phyloP scores from a whole-genome alignment of 768 basidiomycete species.

The Coprinopsis marcescibilis region DNA sequence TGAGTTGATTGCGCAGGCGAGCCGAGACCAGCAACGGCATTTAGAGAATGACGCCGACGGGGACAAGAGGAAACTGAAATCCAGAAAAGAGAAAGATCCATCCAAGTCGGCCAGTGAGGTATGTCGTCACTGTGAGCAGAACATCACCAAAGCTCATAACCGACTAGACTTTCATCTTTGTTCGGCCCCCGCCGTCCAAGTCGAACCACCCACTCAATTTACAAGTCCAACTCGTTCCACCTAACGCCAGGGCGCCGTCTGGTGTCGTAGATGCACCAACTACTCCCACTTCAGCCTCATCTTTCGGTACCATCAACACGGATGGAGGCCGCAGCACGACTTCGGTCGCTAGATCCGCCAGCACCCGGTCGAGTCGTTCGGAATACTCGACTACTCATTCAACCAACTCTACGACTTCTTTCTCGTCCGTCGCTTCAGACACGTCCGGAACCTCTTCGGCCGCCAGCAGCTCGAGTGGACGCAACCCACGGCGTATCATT shows the following conservation, averaged over 20 bases:
- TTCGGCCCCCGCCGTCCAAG: slow-evolving; percentile 82
- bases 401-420: slow-evolving; percentile 32
- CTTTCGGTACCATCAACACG: slow-evolving; percentile 32
- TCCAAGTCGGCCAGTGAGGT: slow-evolving; percentile 26
- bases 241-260: slow-evolving; percentile 39
- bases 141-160: not conserved
- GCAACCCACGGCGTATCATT: slow-evolving; percentile 61
- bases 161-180: slow-evolving; percentile 81
- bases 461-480: slow-evolving; percentile 16
- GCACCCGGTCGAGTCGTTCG: slow-evolving; percentile 56
- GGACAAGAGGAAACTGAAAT: slow-evolving; percentile 10
- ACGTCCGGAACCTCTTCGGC: slow-evolving; percentile 14
- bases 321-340: slow-evolving; percentile 24
- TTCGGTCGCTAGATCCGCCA: slow-evolving; percentile 23
- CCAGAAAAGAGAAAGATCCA: slow-evolving; percentile 21
- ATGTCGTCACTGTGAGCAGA: slow-evolving; percentile 5
- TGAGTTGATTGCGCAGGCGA: slow-evolving; percentile 9
- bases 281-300: slow-evolving; percentile 24
- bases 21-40: slow-evolving; percentile 10
- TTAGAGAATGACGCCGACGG: slow-evolving; percentile 10
- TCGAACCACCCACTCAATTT: slow-evolving; percentile 85
- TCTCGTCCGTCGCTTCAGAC: slow-evolving; percentile 29
- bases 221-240: slow-evolving; percentile 88
- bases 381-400: slow-evolving; percentile 33
- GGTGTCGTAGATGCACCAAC: slow-evolving; percentile 20